Base-by-base conservation (phyloP, 148 eudicot species). In the Cornus suecica region DNA sequence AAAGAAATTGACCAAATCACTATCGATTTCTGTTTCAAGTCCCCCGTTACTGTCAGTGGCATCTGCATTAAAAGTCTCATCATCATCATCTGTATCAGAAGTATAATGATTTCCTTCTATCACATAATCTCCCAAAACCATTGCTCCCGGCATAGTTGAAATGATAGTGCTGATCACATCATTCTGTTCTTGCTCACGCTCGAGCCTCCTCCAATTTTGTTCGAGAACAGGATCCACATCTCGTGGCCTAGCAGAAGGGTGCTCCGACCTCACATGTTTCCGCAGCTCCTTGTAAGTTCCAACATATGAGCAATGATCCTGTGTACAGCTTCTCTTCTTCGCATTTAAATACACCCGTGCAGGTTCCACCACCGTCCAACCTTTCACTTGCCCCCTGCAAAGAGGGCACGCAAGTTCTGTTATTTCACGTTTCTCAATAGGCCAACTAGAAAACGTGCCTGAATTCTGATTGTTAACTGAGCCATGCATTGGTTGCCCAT, bases 331-430 rank as follows among this genome's bases (percentile, higher is more conserved):
- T 41, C 92, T 80, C 62, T 77, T 85, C 74, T 87, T 89, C 2
- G 81, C 68, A 70, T 89, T 89, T 18, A 85, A 80, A 74, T 79
- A 86, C 41, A 79, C 80, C 56, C 92, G 70, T 27, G 88, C 90
- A 28, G 83, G 84, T 65, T 89, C 90, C 66, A 89, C 92, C 27
- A 89, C 84, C 5, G 92, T 85, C 87, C 88, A 89, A 3, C 92
- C 92, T 84, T 89, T 89, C 42, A 89, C 92, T 74, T 89, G 86
- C 51, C 92, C 92, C 61, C 92, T 74, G 81, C 92, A 89, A 45
- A 89, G 90, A 15, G 92, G 92, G 68, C 92, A 89, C 0, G 87
- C 86, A 24, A 89, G 86, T 82, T 84, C 86, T 1, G 80, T 31
- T 16, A 69, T 75, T 66, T 86, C 87, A 54, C 81, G 71, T 15